Conservation (phyloP, 2,329 filamentous ascomycete species). For the Fusarium praegraminearum region DNA sequence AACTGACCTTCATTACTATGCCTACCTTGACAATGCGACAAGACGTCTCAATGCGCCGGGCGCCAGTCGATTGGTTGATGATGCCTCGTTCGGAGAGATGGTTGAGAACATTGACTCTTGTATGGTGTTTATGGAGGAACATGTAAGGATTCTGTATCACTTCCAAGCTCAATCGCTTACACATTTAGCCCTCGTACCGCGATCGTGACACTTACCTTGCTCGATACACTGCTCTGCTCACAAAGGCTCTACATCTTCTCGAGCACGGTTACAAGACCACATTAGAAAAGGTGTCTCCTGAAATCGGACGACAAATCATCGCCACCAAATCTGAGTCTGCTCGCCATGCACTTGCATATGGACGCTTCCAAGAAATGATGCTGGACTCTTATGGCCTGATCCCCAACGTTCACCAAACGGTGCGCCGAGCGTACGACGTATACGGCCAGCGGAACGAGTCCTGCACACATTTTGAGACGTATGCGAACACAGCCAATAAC, state of each 20-base stretch:
- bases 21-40: slow-evolving; percentile 91
- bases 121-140: slow-evolving; percentile 89
- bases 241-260: slow-evolving; percentile 71
- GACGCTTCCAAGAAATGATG: slow-evolving; percentile 69
- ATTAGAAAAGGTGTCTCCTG: slow-evolving; percentile 65
- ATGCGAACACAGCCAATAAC: slow-evolving; percentile 65
- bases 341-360: slow-evolving; percentile 69
- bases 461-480: slow-evolving; percentile 63
- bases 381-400: slow-evolving; percentile 67
- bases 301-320: slow-evolving; percentile 66
- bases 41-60: slow-evolving; percentile 91
- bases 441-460: slow-evolving; percentile 60
- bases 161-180: slow-evolving; percentile 1
- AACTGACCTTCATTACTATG: slow-evolving; percentile 93
- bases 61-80: slow-evolving; percentile 85
- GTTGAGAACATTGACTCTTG: slow-evolving; percentile 88
- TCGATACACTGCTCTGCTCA: slow-evolving; percentile 84
- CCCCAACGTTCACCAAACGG: slow-evolving; percentile 66
- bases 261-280: slow-evolving; percentile 68
- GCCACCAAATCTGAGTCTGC: slow-evolving; percentile 70
- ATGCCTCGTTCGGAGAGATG: slow-evolving; percentile 88
- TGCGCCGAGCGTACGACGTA: slow-evolving; percentile 64
- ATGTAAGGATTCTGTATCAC: slow-evolving; percentile 66
- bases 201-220: slow-evolving; percentile 90
- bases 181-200: slow-evolving; percentile 77